Percentiles rank a stretch among this genome's conserved stretches.
Evolutionary conservation across 257 asterid species (phyloP).

Genomic region (Solanum lycopersicoides): DNA sequence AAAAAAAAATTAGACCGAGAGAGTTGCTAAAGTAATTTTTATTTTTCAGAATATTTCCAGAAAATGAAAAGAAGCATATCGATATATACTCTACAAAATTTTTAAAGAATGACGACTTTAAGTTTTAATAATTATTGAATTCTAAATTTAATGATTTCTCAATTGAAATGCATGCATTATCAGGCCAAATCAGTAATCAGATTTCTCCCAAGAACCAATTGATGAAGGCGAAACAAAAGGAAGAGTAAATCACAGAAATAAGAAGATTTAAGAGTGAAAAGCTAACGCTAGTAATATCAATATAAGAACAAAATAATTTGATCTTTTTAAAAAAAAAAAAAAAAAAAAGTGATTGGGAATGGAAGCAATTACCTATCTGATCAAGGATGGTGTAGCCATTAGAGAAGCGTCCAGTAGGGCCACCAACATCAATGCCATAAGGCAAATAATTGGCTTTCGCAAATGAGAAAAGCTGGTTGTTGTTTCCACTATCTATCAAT

Average conservation of each 20-base stretch:
- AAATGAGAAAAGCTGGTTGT: constrained; percentile 41
- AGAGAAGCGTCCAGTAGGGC: constrained; percentile 59
- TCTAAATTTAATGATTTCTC: background rate
- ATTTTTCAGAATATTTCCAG: background rate
- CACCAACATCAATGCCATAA: constrained; percentile 63
- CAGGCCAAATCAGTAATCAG: background rate
- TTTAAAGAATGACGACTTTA: background rate
- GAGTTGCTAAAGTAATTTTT: background rate
- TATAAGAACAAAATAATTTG: background rate
- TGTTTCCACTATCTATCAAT: constrained; percentile 59
- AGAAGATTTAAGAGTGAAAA: background rate
- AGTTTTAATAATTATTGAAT: no score
- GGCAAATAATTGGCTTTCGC: constrained; percentile 74
- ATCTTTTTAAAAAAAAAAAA: background rate
- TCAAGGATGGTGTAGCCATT: constrained; percentile 69
- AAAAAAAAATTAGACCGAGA: background rate
- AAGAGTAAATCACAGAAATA: background rate
- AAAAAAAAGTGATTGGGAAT: background rate
- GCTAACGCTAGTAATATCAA: background rate
- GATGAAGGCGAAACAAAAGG: background rate
- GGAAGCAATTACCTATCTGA: constrained; percentile 28
- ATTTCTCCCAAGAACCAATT: no score
- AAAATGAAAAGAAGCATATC: background rate
- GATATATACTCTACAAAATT: background rate
- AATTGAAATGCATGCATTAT: background rate